These are phyloP conservation scores for Erigeron philadelphicus DNA, from an alignment of 140 eudicot species.

Conservation along the genomic window DNA sequence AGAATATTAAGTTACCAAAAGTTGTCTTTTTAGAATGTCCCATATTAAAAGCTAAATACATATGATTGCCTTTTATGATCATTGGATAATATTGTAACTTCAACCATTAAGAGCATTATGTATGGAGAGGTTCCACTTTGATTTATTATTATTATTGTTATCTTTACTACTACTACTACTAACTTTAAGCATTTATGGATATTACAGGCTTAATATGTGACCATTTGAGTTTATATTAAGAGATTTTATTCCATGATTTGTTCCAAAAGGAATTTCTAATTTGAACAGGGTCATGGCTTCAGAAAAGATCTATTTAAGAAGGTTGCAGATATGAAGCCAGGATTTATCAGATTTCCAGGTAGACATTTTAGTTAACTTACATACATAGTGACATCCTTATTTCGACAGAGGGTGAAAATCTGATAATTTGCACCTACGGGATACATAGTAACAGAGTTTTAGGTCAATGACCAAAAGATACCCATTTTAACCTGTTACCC, in stretches of 20 bases:
- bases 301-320: conserved; percentile 70
- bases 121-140: not conserved
- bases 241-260: not conserved
- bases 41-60: not conserved
- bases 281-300: conserved; percentile 82
- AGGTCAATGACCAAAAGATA: no score
- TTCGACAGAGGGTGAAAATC: not conserved
- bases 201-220: conserved; percentile 7
- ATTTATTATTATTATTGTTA: not conserved
- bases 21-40: conserved; percentile 4
- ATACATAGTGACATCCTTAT: not conserved
- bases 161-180: not conserved
- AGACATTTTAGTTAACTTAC: not conserved
- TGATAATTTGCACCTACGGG: not conserved
- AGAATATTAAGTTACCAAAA: not conserved
- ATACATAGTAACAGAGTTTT: not conserved
- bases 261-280: conserved; percentile 1
- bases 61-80: not conserved
- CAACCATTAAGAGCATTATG: not conserved
- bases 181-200: not conserved
- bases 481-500: not conserved
- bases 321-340: conserved; percentile 75
- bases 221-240: not conserved
- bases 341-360: conserved; percentile 97
- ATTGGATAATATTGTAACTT: not conserved